Base-by-base conservation (phyloP, 345 rosid species). In the Lagerstroemia speciosa region DNA sequence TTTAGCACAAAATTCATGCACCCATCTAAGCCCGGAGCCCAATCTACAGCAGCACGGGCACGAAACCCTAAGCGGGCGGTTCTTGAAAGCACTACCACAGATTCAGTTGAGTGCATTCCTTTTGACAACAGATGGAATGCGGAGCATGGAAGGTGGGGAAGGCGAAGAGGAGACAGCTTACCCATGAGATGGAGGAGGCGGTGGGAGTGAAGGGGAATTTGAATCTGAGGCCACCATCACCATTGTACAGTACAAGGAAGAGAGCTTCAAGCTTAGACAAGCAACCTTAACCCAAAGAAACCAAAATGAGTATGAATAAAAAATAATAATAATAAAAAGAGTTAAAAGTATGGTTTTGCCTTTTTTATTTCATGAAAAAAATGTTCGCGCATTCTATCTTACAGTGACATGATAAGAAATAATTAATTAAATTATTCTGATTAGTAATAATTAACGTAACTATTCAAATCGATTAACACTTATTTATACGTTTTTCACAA, bases 221-320 rank as follows among this genome's bases (percentile, higher is more conserved):
- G 71, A 68, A 68, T 68, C 71, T 68, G 71, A 68, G 64, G 33
- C 50, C 64, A 55, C 71, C 29, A 68, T 58, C 64, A 68, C 62
- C 71, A 68, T 48, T 62, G 65, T 16, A 62, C 65, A 32, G 65
- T 62, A 20, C 40, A 32, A 62, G 17, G 20, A 29, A 60, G 66
- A 20, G 66, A 32, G 27, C 24, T 63, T 19, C 41, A 30, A 63
- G 29, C 29, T 52, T 52, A 24, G 24, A 5, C 29, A 52, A 4
- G 26, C 24, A 24, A 10, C 58, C 24, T 11, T 19, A 20, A 19
- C 17, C 9, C 12, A n/a, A 45, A 19, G 57, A 30, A 29, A 14
- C 15, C 17, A 69, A 36, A 24, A 52, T 20, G 8, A 52, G 3
- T 20, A 24, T 20, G 27, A 6, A 48, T 5, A 19, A 46, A 5